Evolutionary conservation across 2,329 filamentous ascomycete genomes (phyloP).

Genomic region (Aspergillus fischeri): DNA sequence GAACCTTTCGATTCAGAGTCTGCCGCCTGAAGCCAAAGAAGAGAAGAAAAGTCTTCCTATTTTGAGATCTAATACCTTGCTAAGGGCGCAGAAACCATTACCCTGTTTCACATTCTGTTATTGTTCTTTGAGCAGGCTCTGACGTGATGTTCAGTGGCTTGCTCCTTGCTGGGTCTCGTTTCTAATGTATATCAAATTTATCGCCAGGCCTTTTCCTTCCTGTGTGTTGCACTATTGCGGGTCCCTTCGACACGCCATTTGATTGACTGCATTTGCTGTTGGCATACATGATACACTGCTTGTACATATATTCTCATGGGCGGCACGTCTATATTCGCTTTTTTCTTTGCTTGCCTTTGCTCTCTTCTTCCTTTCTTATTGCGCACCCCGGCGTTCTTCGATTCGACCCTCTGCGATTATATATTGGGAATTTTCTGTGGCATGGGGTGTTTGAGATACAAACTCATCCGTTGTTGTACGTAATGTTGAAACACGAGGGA

Average conservation of each 20-base stretch:
- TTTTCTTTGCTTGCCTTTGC: constrained; percentile 7
- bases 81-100: background rate
- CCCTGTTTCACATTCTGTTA: background rate
- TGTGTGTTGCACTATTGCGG: background rate
- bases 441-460: background rate
- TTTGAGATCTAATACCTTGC: background rate
- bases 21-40: background rate
- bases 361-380: constrained; percentile 6
- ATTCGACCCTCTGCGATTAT: background rate
- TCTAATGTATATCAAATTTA: constrained; percentile 2
- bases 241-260: constrained; percentile 8
- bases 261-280: constrained; percentile 16
- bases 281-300: constrained; percentile 24
- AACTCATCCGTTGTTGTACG: constrained; percentile 17
- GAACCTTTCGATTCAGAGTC: background rate
- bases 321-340: constrained; percentile 17
- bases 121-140: constrained; percentile 5
- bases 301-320: constrained; percentile 34
- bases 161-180: constrained; percentile 1
- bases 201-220: background rate
- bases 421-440: background rate
- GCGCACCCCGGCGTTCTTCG: constrained; percentile 10
- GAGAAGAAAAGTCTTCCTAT: background rate
- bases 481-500: constrained; percentile 19
- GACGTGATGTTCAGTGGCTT: background rate